phyloP scores from a whole-genome alignment of 148 eudicot genomes.

The Fagopyrum esculentum region DNA sequence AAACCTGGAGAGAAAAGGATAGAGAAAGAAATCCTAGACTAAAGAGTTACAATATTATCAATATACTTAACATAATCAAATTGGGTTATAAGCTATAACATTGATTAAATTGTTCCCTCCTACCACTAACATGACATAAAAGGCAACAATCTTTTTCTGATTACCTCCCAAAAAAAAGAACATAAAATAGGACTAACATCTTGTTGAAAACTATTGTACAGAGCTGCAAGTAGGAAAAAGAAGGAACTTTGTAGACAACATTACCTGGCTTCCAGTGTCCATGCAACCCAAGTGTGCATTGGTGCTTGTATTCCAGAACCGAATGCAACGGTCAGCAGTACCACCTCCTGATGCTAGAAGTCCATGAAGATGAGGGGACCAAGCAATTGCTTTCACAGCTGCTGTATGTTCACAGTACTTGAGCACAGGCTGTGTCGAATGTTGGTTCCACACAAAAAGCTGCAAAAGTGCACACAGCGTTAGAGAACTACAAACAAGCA shows the following conservation, averaged over 20 bases:
- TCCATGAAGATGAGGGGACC: constrained; percentile 98
- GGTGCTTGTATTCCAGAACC: constrained; percentile 92
- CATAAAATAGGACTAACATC: neutral
- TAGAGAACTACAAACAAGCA: neutral
- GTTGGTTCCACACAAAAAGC: constrained; percentile 95
- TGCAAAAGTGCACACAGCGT: constrained; percentile 15
- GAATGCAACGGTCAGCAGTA: constrained; percentile 87
- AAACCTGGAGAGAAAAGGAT: neutral
- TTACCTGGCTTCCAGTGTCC: constrained; percentile 98
- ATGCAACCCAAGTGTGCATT: constrained; percentile 79
- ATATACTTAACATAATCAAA: neutral
- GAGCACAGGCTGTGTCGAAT: constrained; percentile 74
- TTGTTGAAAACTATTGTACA: neutral
- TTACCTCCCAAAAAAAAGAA: neutral
- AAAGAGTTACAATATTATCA: neutral
- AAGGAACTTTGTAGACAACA: neutral
- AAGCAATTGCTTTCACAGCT: constrained; percentile 95
- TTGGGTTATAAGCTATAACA: neutral
- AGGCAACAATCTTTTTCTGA: constrained; percentile 8
- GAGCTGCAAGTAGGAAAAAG: neutral
- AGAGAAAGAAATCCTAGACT: neutral
- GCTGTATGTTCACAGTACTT: constrained; percentile 90
- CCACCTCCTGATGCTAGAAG: constrained; percentile 98
- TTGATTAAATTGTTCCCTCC: neutral
- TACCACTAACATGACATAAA: neutral